These are phyloP conservation scores for Jaapia argillacea DNA, from an alignment of 768 basidiomycete species.

Conservation along the genomic window DNA sequence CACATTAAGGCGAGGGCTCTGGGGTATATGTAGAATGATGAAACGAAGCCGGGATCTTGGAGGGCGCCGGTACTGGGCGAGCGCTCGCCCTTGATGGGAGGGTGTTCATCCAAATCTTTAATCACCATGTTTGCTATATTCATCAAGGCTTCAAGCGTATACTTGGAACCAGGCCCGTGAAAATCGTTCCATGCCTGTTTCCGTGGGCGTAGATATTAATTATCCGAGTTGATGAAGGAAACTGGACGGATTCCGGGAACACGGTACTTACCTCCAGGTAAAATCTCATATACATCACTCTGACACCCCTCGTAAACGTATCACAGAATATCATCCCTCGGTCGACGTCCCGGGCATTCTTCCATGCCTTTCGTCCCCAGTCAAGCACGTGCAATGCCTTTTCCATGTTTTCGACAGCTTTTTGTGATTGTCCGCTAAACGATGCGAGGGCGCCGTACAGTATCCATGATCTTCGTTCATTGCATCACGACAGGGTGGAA, in stretches of 20 bases:
- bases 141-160: too few species aligned
- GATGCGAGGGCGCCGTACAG: too few species aligned
- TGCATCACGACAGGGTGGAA: too few species aligned
- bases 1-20: not conserved
- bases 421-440: too few species aligned
- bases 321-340: conserved; percentile 32
- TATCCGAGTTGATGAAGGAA: not conserved
- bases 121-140: not conserved
- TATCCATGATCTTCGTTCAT: too few species aligned
- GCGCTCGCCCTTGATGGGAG: not conserved
- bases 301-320: conserved; percentile 32
- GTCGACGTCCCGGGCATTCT: conserved; percentile 24
- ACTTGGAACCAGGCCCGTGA: too few species aligned
- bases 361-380: conserved; percentile 31
- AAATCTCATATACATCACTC: conserved; percentile 20
- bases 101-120: not conserved
- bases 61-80: not conserved
- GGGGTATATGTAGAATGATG: not conserved
- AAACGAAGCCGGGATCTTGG: not conserved
- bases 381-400: conserved; percentile 30
- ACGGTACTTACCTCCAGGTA: conserved; percentile 17
- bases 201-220: not conserved
- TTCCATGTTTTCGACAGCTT: conserved; percentile 25
- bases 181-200: not conserved
- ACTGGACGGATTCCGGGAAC: not conserved